Conservation (phyloP, 768 basidiomycete genomes). For the Ramaria sp. region DNA sequence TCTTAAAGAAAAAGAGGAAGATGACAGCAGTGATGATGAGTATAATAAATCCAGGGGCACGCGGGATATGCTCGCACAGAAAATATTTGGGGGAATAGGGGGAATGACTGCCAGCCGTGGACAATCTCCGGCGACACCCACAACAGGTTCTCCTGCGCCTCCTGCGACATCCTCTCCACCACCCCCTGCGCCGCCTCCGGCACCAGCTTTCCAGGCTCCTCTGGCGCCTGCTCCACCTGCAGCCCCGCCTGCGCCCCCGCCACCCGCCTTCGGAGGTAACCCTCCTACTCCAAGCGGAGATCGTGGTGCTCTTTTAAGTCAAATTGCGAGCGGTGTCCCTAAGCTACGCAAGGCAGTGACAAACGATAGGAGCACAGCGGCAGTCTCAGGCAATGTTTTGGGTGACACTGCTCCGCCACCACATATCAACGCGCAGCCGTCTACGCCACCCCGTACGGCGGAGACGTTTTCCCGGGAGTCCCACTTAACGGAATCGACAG, state of each 20-base stretch:
- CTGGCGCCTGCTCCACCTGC: slow-evolving; percentile 20
- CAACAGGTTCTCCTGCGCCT: slow-evolving; percentile 22
- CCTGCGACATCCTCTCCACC: slow-evolving; percentile 27
- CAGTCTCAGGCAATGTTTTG: slow-evolving; percentile 65
- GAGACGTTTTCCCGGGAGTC: slow-evolving; percentile 18
- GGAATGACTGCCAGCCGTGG: slow-evolving; percentile 35
- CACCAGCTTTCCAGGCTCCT: slow-evolving; percentile 21
- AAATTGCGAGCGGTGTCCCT: slow-evolving; percentile 67
- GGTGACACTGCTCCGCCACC: slow-evolving; percentile 62
- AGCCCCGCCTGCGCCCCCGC: slow-evolving; percentile 19
- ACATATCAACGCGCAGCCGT: slow-evolving; percentile 49
- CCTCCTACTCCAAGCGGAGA: slow-evolving; percentile 20
- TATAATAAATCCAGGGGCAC: slow-evolving; percentile 50
- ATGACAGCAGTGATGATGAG: slow-evolving; percentile 75
- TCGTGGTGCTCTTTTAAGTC: slow-evolving; percentile 48
- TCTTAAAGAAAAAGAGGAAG: slow-evolving; percentile 57
- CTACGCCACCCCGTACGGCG: slow-evolving; percentile 27
- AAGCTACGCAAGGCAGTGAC: slow-evolving; percentile 69
- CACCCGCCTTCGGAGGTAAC: slow-evolving; percentile 19
- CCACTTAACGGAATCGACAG: slow-evolving; percentile 11
- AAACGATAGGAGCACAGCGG: slow-evolving; percentile 67
- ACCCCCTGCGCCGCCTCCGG: slow-evolving; percentile 24
- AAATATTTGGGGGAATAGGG: slow-evolving; percentile 60
- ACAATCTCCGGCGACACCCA: slow-evolving; percentile 14
- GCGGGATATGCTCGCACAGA: slow-evolving; percentile 63